Evolutionary conservation across 176 grass and related monocot genomes (phyloP).

Genomic region (Puccinellia tenuiflora): DNA sequence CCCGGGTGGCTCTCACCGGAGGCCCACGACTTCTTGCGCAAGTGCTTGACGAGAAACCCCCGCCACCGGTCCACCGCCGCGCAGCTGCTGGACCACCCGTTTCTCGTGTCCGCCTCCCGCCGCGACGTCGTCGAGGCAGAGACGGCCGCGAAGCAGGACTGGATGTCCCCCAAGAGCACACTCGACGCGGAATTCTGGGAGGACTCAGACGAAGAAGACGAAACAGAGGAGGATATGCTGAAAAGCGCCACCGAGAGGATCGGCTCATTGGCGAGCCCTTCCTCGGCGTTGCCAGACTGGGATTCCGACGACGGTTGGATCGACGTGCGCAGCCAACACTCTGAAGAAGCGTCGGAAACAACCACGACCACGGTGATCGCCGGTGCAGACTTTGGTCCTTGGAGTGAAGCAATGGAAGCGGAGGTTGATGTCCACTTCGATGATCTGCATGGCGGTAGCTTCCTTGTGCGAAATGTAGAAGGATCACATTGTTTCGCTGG

Average conservation of each 20-base stretch:
- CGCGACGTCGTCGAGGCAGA: constrained; percentile 26
- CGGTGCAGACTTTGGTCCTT: neutral
- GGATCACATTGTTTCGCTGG: neutral
- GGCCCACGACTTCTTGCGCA: constrained; percentile 46
- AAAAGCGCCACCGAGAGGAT: constrained; percentile 14
- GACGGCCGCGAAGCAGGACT: constrained; percentile 32
- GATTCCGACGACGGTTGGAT: constrained; percentile 27
- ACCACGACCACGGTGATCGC: neutral
- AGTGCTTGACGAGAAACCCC: constrained; percentile 43
- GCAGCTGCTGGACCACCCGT: constrained; percentile 50
- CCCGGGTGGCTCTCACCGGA: constrained; percentile 42
- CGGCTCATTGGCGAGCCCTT: neutral
- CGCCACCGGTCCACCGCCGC: constrained; percentile 31
- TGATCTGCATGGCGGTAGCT: neutral
- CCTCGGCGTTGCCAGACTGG: constrained; percentile 20
- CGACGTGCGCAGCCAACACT: neutral
- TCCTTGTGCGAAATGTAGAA: neutral
- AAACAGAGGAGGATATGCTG: neutral
- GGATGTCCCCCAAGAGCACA: constrained; percentile 49
- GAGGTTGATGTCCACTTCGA: neutral
- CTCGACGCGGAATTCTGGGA: constrained; percentile 57
- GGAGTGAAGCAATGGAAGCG: neutral
- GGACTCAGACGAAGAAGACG: constrained; percentile 1
- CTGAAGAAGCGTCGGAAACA: neutral
- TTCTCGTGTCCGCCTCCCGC: constrained; percentile 22